Evolutionary conservation across 371 early-diverging fungal genomes (phyloP).

Genomic region (Apophysomyces elegans): DNA sequence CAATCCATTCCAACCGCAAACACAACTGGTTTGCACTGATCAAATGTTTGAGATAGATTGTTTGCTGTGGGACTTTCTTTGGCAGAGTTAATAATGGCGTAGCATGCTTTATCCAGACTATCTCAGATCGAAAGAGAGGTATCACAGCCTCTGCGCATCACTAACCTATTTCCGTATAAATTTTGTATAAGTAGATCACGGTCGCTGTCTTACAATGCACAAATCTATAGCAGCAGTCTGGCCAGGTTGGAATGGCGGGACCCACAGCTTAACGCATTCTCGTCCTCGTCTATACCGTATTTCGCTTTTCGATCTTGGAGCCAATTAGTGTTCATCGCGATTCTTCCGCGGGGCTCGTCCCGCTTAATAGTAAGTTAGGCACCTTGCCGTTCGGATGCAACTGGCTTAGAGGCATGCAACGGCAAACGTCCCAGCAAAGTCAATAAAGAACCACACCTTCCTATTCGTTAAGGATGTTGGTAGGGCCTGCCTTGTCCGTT

Average conservation of each 20-base stretch:
- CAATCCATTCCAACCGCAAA: neutral
- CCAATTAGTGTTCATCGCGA: neutral
- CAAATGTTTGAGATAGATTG: neutral
- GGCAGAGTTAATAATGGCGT: neutral
- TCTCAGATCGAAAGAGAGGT: neutral
- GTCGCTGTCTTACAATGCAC: neutral
- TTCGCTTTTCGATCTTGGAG: neutral
- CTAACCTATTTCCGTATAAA: neutral
- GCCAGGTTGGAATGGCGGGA: neutral
- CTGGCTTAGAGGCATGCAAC: neutral
- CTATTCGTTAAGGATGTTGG: neutral
- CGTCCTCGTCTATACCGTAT: neutral
- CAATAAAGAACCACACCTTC: neutral
- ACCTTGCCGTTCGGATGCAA: neutral
- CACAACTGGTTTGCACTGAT: neutral
- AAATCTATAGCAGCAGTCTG: neutral
- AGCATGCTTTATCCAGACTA: too few relatives aligned
- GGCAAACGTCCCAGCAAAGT: neutral
- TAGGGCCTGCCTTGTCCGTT: neutral
- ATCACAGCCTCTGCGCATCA: neutral
- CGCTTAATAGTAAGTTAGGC: neutral
- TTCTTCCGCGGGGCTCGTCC: neutral
- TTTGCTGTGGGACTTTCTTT: neutral
- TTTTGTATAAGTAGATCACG: neutral
- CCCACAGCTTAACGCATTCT: neutral